A percentile compares a stretch with the other conserved stretches of the same genome.
These are phyloP conservation scores for Lactarius sanguifluus DNA, from an alignment of 768 basidiomycete genomes.

Conservation along the genomic window DNA sequence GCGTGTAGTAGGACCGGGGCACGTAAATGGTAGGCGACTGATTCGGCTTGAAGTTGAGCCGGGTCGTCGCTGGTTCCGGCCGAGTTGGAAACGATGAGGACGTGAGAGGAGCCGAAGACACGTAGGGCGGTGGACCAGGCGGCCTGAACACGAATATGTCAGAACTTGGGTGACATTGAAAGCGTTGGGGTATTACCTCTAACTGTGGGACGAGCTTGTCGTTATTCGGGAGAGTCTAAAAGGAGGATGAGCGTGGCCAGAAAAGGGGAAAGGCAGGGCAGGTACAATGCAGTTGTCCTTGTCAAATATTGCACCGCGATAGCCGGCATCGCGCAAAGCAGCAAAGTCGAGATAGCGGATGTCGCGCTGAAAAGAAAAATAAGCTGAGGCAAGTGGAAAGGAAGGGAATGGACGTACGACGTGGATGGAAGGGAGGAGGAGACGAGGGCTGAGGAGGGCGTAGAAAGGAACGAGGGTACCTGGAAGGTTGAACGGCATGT, in stretches of 20 bases:
- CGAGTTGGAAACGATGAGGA: conserved; percentile 93
- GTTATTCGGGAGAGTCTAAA: conserved; percentile 74
- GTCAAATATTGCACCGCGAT: conserved; percentile 90
- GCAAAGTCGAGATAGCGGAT: conserved; percentile 82
- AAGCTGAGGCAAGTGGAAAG: neutral
- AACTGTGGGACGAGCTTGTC: conserved; percentile 79
- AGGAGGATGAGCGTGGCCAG: neutral
- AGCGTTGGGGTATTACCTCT: conserved; percentile 42
- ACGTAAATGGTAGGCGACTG: conserved; percentile 71
- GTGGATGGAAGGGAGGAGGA: conserved; percentile 62
- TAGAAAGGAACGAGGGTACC: conserved; percentile 71
- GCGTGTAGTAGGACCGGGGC: conserved; percentile 82
- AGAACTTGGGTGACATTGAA: neutral
- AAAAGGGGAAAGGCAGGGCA: conserved; percentile 9
- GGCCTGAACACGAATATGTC: conserved; percentile 41
- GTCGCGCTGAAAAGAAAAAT: conserved; percentile 53
- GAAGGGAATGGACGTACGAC: conserved; percentile 58
- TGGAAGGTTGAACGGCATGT: conserved; percentile 74
- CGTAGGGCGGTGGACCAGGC: conserved; percentile 73
- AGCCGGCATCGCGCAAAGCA: conserved; percentile 70
- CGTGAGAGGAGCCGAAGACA: conserved; percentile 72
- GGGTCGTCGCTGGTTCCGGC: conserved; percentile 80
- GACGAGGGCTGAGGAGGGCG: conserved; percentile 62
- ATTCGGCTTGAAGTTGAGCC: conserved; percentile 86
- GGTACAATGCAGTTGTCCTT: conserved; percentile 96